Base-by-base conservation (phyloP, 768 basidiomycete species). In the Naganishia vaughanmartiniae region DNA sequence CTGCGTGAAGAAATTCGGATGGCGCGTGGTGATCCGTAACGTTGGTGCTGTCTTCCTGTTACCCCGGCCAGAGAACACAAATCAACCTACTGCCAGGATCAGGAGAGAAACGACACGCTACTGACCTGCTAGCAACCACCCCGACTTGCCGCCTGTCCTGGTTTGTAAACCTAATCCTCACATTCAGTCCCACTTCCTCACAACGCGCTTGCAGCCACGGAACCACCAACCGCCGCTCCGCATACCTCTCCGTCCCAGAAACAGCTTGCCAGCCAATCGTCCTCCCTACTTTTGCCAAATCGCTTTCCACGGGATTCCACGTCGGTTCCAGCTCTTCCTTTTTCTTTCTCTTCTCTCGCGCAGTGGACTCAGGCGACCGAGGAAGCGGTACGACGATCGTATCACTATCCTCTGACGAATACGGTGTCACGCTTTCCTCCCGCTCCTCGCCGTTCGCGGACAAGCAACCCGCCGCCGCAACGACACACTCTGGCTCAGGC, bases 401-500 rank as follows among this genome's bases (percentile, higher is more conserved):
- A 21, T 53, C 65, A 19, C 65, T 66, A 34, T 55, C 58, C 7
- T 54, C 26, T 2, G 34, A 28, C 42, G 42, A 42, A 15, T 42
- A 42, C 42, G 42, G 42, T 15, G 42, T 42, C 10, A 9, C 15
- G 15, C 7, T 42, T 15, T 15, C 42, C 42, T 42, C 42, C 42
- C 17, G 10, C 42, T 42, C 42, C 14, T 42, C 42, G 10, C 42
- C 10, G 30, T 14, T 54, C 15, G 26, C 26, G 12, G 33, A 21
- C 11, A 11, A 28, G n/a, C 9, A 24, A 42, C 42, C 39, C 28
- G 24, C 30, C 19, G 19, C 30, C 1, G 48, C 12, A 14, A 5
- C 65, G 36, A 15, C 15, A 31, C 21, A 84, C 30, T 81, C 74
- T 1, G 87, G 87, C 66, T 88, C 88, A 0, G 89, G 89, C 12